Conservation (phyloP, 345 rosid genomes). For the Orychophragmus violaceus region DNA sequence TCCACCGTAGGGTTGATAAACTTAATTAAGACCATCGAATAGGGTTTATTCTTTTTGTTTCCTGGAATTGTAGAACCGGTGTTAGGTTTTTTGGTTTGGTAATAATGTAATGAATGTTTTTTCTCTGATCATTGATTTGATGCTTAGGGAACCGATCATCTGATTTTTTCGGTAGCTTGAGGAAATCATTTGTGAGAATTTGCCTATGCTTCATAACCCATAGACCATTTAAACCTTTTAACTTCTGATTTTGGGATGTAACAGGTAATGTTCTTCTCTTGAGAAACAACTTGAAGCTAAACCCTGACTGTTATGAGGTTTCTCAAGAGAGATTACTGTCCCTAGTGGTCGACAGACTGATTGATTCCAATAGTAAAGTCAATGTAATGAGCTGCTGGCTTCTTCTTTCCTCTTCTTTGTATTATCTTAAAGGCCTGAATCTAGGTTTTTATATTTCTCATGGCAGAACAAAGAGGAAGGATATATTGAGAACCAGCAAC, state of each 20-base stretch:
- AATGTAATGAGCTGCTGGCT: too few relatives aligned
- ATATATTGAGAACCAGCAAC: conserved; percentile 88
- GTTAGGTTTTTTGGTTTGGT: conserved; percentile 10
- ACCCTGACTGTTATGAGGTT: conserved; percentile 70
- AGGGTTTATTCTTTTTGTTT: conserved; percentile 2
- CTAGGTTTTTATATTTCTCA: too few relatives aligned
- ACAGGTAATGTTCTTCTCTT: conserved; percentile 86
- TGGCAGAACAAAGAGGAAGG: conserved; percentile 90
- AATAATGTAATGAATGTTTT: neutral
- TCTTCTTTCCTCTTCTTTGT: too few relatives aligned
- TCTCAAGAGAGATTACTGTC: conserved; percentile 90
- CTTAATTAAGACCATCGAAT: too few relatives aligned
- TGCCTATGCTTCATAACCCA: too few relatives aligned
- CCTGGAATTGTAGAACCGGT: conserved; percentile 6
- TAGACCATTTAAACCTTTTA: too few relatives aligned
- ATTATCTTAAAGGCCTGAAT: too few relatives aligned
- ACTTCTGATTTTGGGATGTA: conserved; percentile 22
- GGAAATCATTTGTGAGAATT: too few relatives aligned
- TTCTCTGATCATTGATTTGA: neutral
- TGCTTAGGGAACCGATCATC: neutral
- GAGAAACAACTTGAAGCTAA: conserved; percentile 77
- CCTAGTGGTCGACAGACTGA: conserved; percentile 76
- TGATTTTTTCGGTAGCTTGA: too few relatives aligned
- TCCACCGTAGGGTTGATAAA: too few relatives aligned
- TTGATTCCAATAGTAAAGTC: conserved; percentile 91